Evolutionary conservation across 176 grass and related monocot genomes (phyloP), one percentile per base, ranked within the genome.

Genomic region (Oryza australiensis): DNA sequence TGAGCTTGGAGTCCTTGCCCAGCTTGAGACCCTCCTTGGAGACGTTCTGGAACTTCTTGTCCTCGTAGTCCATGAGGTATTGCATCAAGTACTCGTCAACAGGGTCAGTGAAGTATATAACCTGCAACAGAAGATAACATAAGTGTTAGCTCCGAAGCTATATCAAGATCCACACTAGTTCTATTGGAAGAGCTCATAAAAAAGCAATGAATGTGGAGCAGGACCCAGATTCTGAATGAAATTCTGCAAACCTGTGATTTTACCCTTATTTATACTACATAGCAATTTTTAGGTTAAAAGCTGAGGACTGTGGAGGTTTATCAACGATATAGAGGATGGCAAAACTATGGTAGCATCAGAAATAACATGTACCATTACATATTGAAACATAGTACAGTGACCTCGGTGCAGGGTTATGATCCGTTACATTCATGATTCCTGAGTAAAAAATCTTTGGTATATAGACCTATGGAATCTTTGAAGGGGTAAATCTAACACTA

Each of bases 21-120:
- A 98, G 87, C 53, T 95, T 95, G 11, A 98, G 85, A 16, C 95
- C 95, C 76, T 98, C 95, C 80, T 98, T 98, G 7, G 95, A 98
- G 79, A 98, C 92, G 18, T 98, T 98, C 88, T 95, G 95, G 88
- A 98, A 98, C 65, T 95, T 95, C 70, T 95, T 94, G 88, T 98
- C 92, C 86, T 98, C 95, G 26, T 93, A 98, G 84, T 98, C 95
- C 95, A 98, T 98, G 16, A 98, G 82, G 92, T 98, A 98, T 73
- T 98, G 95, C 95, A 95, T 95, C 84, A 98, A 64, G 86, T 98
- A 98, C 83, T 98, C 95, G 0, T 98, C 95, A 0, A 95, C 90
- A 8, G 95, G 95, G 79, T 98, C 95, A 1, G 95, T 98, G 88
- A 98, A 95, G 87, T 75, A 98, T 73, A 98, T 98, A 48, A 98